These are phyloP conservation scores for Lipomyces sp. DNA, from an alignment of 805 yeast genomes.

Conservation along the genomic window DNA sequence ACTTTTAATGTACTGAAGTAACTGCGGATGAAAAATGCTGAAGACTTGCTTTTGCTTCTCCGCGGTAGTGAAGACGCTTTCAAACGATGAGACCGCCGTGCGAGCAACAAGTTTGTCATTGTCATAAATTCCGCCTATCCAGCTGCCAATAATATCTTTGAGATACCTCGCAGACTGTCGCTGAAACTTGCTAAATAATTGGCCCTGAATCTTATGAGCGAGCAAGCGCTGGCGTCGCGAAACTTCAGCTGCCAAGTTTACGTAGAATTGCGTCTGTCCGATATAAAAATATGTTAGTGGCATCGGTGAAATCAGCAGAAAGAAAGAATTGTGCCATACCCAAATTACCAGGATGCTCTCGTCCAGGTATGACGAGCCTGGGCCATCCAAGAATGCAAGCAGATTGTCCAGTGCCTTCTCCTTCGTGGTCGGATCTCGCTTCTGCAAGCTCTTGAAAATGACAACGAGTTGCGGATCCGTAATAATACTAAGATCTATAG, in stretches of 20 bases:
- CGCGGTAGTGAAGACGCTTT: constrained; percentile 54
- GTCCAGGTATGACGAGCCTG: constrained; percentile 43
- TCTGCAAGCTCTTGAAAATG: constrained; percentile 70
- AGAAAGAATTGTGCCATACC: constrained; percentile 36
- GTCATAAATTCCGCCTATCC: constrained; percentile 72
- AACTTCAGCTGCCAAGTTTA: constrained; percentile 71
- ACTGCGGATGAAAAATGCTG: constrained; percentile 54
- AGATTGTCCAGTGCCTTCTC: constrained; percentile 71
- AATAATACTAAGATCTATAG: constrained; percentile 18
- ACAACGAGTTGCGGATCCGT: constrained; percentile 52
- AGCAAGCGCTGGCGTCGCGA: constrained; percentile 60
- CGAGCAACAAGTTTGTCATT: constrained; percentile 58
- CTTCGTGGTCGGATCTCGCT: constrained; percentile 79
- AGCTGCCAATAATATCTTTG: constrained; percentile 66
- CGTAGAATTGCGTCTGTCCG: constrained; percentile 55
- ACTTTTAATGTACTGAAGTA: constrained; percentile 54
- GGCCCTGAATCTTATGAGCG: constrained; percentile 64
- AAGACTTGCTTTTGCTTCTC: constrained; percentile 57
- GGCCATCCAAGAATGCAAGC: constrained; percentile 37
- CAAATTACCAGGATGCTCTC: constrained; percentile 61
- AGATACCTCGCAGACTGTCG: constrained; percentile 63
- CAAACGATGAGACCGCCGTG: constrained; percentile 48
- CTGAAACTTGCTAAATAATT: constrained; percentile 48
- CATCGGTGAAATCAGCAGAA: background rate
- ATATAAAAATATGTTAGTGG: background rate